Percentiles rank a stretch among this genome's conserved stretches.
Evolutionary conservation across 1,139 yeast species (phyloP).

Genomic region (Blastobotrys apis): DNA sequence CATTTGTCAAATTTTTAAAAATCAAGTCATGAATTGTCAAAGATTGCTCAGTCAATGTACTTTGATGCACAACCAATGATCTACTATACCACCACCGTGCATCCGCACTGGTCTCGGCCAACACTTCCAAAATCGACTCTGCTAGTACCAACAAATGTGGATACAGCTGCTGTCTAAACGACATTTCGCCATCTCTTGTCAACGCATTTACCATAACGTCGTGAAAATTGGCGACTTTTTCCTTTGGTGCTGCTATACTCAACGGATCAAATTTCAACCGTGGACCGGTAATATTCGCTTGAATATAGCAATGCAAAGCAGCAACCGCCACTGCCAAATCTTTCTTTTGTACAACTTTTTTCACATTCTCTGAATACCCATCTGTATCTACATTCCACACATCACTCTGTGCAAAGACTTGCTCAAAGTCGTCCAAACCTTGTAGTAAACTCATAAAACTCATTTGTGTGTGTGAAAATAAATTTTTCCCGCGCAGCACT

Average conservation of each 20-base stretch:
- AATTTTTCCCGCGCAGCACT: too few relatives aligned
- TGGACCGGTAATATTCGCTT: conserved; percentile 84
- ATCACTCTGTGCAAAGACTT: too few relatives aligned
- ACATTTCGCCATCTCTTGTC: conserved; percentile 33
- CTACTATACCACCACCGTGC: conserved; percentile 36
- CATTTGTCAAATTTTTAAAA: conserved; percentile 24
- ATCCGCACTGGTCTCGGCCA: conserved; percentile 1
- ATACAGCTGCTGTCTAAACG: conserved; percentile 32
- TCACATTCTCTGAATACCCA: not conserved
- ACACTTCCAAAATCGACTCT: conserved; percentile 20
- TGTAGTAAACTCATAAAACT: too few relatives aligned
- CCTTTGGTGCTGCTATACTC: conserved; percentile 8
- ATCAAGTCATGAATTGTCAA: conserved; percentile 29
- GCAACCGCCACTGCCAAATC: conserved; percentile 28
- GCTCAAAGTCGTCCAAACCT: too few relatives aligned
- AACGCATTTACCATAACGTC: conserved; percentile 21
- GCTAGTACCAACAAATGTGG: conserved; percentile 34
- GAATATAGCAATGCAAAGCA: conserved; percentile 64
- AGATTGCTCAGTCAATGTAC: conserved; percentile 22
- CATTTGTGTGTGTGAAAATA: too few relatives aligned
- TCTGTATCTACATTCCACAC: too few relatives aligned
- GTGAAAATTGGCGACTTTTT: conserved; percentile 16
- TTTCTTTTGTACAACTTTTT: not conserved
- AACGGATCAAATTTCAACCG: conserved; percentile 41
- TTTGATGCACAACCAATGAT: conserved; percentile 35